Evolutionary conservation across 1,284 basidiomycete genomes (phyloP), one percentile per base, ranked within the genome.

Genomic region (Taiwanofungus camphoratus): DNA sequence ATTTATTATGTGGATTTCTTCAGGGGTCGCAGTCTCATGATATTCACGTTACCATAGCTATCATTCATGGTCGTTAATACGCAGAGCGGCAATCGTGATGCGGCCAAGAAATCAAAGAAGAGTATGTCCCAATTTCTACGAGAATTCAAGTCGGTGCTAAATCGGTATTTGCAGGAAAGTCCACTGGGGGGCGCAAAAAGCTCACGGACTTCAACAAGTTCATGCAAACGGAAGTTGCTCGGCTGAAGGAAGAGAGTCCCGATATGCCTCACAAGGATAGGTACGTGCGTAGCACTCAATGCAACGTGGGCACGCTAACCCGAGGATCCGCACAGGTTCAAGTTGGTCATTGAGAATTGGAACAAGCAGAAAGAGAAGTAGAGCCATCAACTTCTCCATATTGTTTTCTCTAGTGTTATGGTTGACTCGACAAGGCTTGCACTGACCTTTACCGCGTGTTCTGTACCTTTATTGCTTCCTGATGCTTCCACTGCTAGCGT

Each of bases 161-260:
- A 7, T 26, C 9, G 20, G 2, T n/a, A 3, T 19, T 24, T 31
- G 42, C 41, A 57, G 54, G 53, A 60, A 71, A 74, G 56, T 54
- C 57, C 20, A 61, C 62, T 34, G 66, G 69, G 30, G 66, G 68
- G 47, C 65, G 65, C 47, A 77, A 74, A 61, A 76, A 76, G 55
- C 67, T 85, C 36, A 80, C 79, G 26, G 71, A 76, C 8, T 88
- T 84, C 66, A 87, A 87, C 61, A 84, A 80, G 60, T 88, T 82
- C 61, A 87, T 87, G 82, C 82, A 84, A 67, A 67, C 71, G 16
- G 86, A 88, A 59, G 77, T 87, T 68, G 77, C 79, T 35, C 78
- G 82, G 40, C 69, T 88, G 57, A 87, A 83, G 68, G 79, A 81
- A 54, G 66, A 74, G 11, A 73, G 84, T 51, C 85, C 85, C 33